Base-by-base conservation (phyloP, 805 yeast genomes). In the Candida hungchunana region DNA sequence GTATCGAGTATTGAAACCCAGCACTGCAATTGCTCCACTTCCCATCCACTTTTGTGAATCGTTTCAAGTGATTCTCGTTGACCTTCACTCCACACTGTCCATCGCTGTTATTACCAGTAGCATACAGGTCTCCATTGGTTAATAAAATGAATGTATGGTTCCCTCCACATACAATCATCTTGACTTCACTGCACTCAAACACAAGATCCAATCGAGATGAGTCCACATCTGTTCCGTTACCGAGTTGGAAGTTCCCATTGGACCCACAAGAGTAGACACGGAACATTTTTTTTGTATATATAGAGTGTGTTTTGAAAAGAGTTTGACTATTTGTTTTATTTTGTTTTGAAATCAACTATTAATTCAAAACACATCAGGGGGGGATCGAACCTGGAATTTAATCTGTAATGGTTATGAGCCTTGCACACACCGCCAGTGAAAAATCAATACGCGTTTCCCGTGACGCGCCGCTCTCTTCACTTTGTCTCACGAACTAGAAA, bases 201-300 rank as follows among this genome's bases (percentile, higher is more conserved):
- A 48, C 51, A 2, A 20, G 17, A 14, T 36, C 36, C 13, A 70
- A 58, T 9, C 33, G 43, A 16, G 56, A 47, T 7, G 61, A 38
- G 55, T 82, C 97, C 2, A 69, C 70, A 23, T 61, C 58, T 43
- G 77, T 59, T 6, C 66, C 69, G 25, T 68, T 55, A 26, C 96
- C 94, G 31, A 89, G 67, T 54, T 89, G 97, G 39, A 56, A 75
- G 23, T 62, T 66, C 2, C 96, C 96, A 58, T 89, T 89, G 2
- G 96, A 87, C 0, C 97, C 97, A 54, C 93, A 77, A 1, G 77
- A 66, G 22, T 69, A 65, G 3, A 78, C 53, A 2, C 6, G 25
- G 39, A 42, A 56, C 8, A 20, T 20, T 20, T 11, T 11, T 20
- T 8, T 20, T 20, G 10, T 20, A 20, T 20, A 11, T 11, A 20